phyloP scores from a whole-genome alignment of 225 moss, liverwort and hornwort species.

The Pleurozium schreberi region DNA sequence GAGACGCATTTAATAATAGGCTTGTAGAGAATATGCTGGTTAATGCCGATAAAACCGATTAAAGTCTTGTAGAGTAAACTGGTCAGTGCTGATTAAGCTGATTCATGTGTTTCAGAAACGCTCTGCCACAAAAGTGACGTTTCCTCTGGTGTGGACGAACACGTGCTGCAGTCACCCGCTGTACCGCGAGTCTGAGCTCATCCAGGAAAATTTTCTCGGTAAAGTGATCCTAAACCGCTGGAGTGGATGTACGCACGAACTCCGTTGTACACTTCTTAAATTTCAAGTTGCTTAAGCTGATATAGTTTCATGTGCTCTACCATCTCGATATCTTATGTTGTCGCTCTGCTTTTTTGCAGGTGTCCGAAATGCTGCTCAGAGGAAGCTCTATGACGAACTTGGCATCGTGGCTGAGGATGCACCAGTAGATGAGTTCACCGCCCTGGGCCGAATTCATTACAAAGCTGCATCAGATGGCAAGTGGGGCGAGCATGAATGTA shows the following conservation, averaged over 20 bases:
- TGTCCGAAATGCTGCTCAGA: conserved; percentile 94
- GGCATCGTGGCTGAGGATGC: conserved; percentile 83
- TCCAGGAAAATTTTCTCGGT: conserved; percentile 73
- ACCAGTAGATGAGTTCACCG: conserved; percentile 83
- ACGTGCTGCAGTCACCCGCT: conserved; percentile 98
- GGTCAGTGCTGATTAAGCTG: background rate
- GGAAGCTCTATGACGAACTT: conserved; percentile 86
- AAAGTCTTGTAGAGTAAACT: background rate
- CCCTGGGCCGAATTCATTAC: conserved; percentile 83
- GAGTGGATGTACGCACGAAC: background rate
- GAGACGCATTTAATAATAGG: background rate
- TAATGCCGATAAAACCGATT: background rate
- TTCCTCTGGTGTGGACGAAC: conserved; percentile 95
- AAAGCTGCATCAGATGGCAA: conserved; percentile 96
- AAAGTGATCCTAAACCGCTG: background rate
- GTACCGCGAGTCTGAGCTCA: conserved; percentile 78
- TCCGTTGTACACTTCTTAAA: background rate
- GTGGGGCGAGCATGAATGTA: conserved; percentile 99
- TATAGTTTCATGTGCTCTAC: background rate
- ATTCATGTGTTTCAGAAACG: conserved; percentile 58
- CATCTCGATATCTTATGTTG: background rate
- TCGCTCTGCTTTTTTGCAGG: conserved; percentile 27
- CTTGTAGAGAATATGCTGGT: background rate
- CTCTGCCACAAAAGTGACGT: conserved; percentile 94
- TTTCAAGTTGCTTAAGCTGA: background rate